Base-by-base conservation (phyloP, 306 rosid species). In the Dalbergia cochinchinensis region DNA sequence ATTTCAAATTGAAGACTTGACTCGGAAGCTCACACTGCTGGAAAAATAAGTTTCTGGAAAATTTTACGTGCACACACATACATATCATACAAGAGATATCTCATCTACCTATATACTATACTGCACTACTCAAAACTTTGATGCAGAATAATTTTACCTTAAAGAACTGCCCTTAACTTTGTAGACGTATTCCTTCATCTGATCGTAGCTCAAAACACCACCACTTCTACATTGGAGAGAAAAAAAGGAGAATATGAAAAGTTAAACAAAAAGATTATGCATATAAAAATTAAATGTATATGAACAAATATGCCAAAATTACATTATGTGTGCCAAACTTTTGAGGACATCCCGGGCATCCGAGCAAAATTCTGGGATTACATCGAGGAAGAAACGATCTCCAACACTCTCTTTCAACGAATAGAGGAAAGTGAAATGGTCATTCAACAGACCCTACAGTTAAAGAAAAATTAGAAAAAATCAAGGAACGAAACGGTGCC, bases 401-500 rank as follows among this genome's bases (percentile, higher is more conserved):
- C 5, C 19, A 16, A 4, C 1, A 12, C 42, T 51, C 22, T 41
- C 59, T 73, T 64, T 78, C 83, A 78, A 7, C 0, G 83, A 78
- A 50, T 66, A 72, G 57, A 78, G 12, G 10, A 39, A 71, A 20
- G 11, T 4, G 74, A 83, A 78, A 9, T 73, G 70, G 4, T 83
- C 80, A 73, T 78, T 33, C 33, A 78, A 75, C 72, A 73, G 7
- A 66, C 80, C 83, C 83, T 83, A 57, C 26, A 9, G 63, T 16
- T 16, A 58, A 20, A n/a, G 1, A 54, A 2, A 41, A 69, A 10
- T 0, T 5, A 15, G 33, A 37, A 4, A 13, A 53, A 54, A 15
- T 9, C 41, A 48, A 10, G 4, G 0, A 34, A n/a, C 7, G 44
- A 80, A 26, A 11, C 3, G 1, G 22, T 33, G 15, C 10, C 4